Base-by-base conservation (phyloP, 192 early-diverging fungal species). In the Coemansia sp. region DNA sequence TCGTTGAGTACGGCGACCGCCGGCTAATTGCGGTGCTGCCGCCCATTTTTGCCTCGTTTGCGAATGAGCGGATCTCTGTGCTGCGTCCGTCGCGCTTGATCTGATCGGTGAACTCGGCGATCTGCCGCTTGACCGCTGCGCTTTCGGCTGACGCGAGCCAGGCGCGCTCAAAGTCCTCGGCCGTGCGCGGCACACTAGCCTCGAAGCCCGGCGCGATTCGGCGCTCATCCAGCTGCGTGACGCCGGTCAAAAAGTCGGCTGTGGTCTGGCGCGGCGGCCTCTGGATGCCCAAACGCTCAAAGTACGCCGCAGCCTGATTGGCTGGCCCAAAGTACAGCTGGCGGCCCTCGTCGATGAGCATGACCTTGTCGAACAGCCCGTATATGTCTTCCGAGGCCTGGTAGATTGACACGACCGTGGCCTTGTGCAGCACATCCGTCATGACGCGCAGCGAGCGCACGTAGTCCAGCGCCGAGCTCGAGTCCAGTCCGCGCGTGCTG, bases 401-500 rank as follows among this genome's bases (percentile, higher is more conserved):
- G 72, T 86, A 87, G 45, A 87, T 77, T n/a, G 84, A 84, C 6
- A 82, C 80, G 18, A 89, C 54, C 1, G 84, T 84, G 1, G 88
- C 80, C 59, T 87, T 87, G 25, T 85, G 71, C 48, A 87, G 67
- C 24, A 89, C 80, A 54, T 91, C 86, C 28, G 87, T 84, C 73
- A 82, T 83, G 46, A 90, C 86, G 44, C 91, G 86, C 24, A 93
- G 80, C 12, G 83, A 87, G 27, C 85, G 82, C 43, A 87, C 85
- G 56, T 89, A 93, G 61, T 93, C 91, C 8, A 93, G 77, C 32
- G 91, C 89, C 3, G 87, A 89, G 50, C 88, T 88, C 21, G 89
- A 86, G 76, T 93, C 91, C 48, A 93, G 78, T 42, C 91, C 91
- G 29, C 82, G 81, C 7, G 91, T 92, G 56, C 84, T 83, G 19